Conservation (phyloP, 768 basidiomycete species). For the Tubosaeta brunneosetosa region DNA sequence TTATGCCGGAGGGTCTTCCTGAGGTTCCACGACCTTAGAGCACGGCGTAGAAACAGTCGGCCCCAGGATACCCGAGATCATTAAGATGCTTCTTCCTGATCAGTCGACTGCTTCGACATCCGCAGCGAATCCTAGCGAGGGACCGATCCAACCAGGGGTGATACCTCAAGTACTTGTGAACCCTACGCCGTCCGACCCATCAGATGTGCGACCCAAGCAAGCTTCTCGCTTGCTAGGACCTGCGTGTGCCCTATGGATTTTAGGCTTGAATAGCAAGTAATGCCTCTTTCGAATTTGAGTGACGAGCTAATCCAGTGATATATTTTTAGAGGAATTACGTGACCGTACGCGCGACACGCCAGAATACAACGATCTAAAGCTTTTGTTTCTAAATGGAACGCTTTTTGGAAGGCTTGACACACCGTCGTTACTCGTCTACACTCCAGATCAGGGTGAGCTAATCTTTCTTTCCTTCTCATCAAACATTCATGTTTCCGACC, state of each 20-base stretch:
- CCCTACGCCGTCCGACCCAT: not conserved
- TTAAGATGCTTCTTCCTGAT: slow-evolving; percentile 17
- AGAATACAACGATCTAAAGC: slow-evolving; percentile 16
- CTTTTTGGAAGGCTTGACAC: slow-evolving; percentile 14
- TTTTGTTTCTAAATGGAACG: slow-evolving; percentile 12
- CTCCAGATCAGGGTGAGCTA: slow-evolving; percentile 15
- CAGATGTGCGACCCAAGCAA: not conserved
- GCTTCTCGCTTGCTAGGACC: slow-evolving; percentile 23
- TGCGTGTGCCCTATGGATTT: slow-evolving; percentile 19
- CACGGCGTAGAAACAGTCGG: slow-evolving; percentile 12
- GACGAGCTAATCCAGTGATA: not conserved
- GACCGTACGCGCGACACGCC: not conserved
- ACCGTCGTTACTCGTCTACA: slow-evolving; percentile 10
- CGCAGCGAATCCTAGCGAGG: not conserved
- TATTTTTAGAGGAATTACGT: slow-evolving; percentile 12
- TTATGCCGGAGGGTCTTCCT: not conserved
- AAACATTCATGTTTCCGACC: not conserved
- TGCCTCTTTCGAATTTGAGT: not conserved
- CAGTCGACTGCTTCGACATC: not conserved
- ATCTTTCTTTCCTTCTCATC: not conserved
- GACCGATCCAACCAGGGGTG: not conserved
- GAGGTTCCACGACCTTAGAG: slow-evolving; percentile 3
- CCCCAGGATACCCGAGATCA: slow-evolving; percentile 6
- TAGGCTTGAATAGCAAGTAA: slow-evolving; percentile 15
- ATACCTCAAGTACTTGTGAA: not conserved